These are phyloP conservation scores for Talaromyces islandicus DNA, from an alignment of 2,329 filamentous ascomycete genomes.

Conservation along the genomic window DNA sequence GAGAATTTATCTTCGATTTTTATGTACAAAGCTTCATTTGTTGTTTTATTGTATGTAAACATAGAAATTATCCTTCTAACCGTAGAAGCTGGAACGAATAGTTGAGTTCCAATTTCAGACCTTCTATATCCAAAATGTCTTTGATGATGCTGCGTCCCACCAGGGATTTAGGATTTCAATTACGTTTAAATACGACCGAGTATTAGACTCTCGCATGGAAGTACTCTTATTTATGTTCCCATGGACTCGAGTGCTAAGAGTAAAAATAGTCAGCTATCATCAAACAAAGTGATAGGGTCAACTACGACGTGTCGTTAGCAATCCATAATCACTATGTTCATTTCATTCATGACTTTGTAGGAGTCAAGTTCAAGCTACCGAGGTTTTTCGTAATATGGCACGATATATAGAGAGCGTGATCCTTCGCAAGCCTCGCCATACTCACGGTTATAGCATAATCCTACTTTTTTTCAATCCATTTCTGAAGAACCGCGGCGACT, in stretches of 20 bases:
- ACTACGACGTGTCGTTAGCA: not conserved
- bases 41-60: no score
- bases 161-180: not conserved
- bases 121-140: not conserved
- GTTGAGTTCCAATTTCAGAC: not conserved
- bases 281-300: no score
- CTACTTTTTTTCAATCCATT: constrained; percentile 29
- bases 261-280: no score
- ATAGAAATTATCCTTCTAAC: not conserved
- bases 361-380: not conserved
- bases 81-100: not conserved
- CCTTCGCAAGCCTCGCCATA: no score
- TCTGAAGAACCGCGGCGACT: constrained; percentile 27
- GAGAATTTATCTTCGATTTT: not conserved
- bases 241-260: no score
- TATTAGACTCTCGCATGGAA: no score
- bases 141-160: not conserved
- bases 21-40: not conserved
- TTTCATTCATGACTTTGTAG: not conserved
- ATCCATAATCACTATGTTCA: not conserved
- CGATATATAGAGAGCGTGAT: not conserved
- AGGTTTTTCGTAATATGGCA: not conserved
- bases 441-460: not conserved
- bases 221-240: no score
- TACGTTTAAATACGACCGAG: no score